Evolutionary conservation across 345 rosid genomes (phyloP).

Genomic region (Salix caprea): DNA sequence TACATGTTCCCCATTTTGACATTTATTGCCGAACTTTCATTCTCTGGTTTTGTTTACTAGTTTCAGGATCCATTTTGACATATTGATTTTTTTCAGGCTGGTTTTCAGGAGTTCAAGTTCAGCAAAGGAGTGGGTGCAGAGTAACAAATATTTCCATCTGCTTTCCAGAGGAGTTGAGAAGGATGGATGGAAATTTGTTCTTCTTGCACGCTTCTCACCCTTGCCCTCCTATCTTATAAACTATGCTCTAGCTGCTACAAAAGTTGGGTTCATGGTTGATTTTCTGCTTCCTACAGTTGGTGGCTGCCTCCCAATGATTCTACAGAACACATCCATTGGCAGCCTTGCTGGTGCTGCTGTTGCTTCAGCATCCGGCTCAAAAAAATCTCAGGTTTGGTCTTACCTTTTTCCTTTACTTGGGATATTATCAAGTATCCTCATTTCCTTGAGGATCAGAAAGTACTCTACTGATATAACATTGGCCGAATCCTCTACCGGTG

Average conservation of each 20-base stretch:
- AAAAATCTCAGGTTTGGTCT: constrained; percentile 61
- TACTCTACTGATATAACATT: constrained; percentile 51
- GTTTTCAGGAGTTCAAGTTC: constrained; percentile 62
- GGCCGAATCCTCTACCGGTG: constrained; percentile 27
- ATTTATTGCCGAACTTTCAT: neutral
- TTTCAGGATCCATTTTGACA: constrained; percentile 2
- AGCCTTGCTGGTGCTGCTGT: constrained; percentile 96
- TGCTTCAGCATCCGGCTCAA: constrained; percentile 59
- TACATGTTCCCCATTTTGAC: neutral
- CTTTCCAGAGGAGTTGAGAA: constrained; percentile 79
- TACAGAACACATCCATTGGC: constrained; percentile 90
- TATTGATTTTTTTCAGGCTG: constrained; percentile 43
- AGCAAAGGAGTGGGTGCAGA: constrained; percentile 63
- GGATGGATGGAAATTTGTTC: constrained; percentile 93
- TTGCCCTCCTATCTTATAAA: constrained; percentile 83
- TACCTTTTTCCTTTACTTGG: constrained; percentile 74
- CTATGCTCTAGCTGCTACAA: constrained; percentile 86
- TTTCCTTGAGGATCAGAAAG: constrained; percentile 68
- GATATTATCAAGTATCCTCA: constrained; percentile 67
- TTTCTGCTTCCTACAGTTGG: constrained; percentile 77
- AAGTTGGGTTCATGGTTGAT: constrained; percentile 69
- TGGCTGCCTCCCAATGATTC: constrained; percentile 88
- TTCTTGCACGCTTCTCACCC: constrained; percentile 94
- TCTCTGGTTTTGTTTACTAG: constrained; percentile 5
- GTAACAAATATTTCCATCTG: constrained; percentile 67